Conservation (phyloP, 352 stramenopile genomes). For the Globisporangium radiosum region DNA sequence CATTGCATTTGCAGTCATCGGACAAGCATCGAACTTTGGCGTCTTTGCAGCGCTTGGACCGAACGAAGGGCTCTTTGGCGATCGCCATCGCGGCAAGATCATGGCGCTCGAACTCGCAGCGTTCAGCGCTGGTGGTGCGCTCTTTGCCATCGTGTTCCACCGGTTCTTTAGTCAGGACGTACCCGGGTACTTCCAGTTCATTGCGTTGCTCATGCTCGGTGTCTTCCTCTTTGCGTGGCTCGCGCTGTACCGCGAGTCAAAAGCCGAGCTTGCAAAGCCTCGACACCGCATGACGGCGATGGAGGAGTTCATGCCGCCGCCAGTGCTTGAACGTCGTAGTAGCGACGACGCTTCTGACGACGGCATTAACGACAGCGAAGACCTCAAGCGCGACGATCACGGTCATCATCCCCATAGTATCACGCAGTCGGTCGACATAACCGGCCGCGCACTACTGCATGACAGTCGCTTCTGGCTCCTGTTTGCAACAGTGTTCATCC, state of each 20-base stretch:
- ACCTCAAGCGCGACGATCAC: neutral
- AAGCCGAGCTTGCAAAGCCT: constrained; percentile 6
- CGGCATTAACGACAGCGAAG: neutral
- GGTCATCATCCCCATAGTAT: neutral
- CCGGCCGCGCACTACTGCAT: constrained; percentile 30
- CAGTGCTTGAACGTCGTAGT: constrained; percentile 1
- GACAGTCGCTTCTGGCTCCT: constrained; percentile 64
- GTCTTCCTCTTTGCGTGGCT: constrained; percentile 53
- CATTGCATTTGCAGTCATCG: constrained; percentile 46
- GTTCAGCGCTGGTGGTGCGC: constrained; percentile 59
- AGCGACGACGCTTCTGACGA: constrained; percentile 6
- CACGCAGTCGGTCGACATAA: constrained; percentile 30
- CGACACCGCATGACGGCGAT: constrained; percentile 18
- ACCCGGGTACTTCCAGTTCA: constrained; percentile 57
- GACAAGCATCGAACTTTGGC: constrained; percentile 59
- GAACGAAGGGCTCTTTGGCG: constrained; percentile 68
- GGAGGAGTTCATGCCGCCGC: constrained; percentile 44
- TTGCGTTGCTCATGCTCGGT: constrained; percentile 41
- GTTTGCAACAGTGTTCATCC: constrained; percentile 62
- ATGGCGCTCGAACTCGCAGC: constrained; percentile 59
- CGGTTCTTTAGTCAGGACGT: constrained; percentile 49
- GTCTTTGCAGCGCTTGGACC: constrained; percentile 64
- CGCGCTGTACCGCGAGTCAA: constrained; percentile 31
- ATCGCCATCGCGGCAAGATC: constrained; percentile 59
- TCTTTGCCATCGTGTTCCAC: constrained; percentile 68